Evolutionary conservation across 768 basidiomycete species (phyloP).

Genomic region (Postia placenta): DNA sequence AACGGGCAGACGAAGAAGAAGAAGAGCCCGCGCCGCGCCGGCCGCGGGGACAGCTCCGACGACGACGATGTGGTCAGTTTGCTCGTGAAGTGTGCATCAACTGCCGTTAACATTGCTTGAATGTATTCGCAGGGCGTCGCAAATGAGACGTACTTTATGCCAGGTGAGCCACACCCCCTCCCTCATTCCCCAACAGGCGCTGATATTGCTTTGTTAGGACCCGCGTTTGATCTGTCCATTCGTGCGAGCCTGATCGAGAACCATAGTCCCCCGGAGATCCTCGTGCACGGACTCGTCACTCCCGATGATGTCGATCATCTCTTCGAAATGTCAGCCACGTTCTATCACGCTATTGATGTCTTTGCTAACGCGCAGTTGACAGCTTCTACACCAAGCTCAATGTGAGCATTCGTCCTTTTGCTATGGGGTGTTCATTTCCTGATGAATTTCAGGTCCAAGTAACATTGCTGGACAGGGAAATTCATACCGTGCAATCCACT

Average conservation of each 20-base stretch:
- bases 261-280: conserved; percentile 75
- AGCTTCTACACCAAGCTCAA: conserved; percentile 72
- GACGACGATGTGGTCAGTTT: conserved; percentile 59
- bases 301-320: conserved; percentile 75
- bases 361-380: too few species aligned
- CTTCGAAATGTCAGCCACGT: conserved; percentile 65
- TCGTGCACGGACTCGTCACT: conserved; percentile 74
- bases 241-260: conserved; percentile 70
- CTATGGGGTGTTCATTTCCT: not conserved
- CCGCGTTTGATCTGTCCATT: conserved; percentile 64
- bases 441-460: conserved; percentile 60
- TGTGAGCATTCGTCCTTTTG: conserved; percentile 31
- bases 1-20: conserved; percentile 36
- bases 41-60: conserved; percentile 12
- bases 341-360: conserved; percentile 1
- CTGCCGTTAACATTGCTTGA: too few species aligned
- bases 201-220: too few species aligned
- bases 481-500: conserved; percentile 75
- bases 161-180: conserved; percentile 39
- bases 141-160: conserved; percentile 74
- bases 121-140: conserved; percentile 70
- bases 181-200: too few species aligned
- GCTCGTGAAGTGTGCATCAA: too few species aligned
- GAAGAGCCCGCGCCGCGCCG: conserved; percentile 11
- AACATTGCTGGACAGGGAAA: conserved; percentile 70